phyloP scores from a whole-genome alignment of 345 rosid genomes.

The Dovyalis caffra region DNA sequence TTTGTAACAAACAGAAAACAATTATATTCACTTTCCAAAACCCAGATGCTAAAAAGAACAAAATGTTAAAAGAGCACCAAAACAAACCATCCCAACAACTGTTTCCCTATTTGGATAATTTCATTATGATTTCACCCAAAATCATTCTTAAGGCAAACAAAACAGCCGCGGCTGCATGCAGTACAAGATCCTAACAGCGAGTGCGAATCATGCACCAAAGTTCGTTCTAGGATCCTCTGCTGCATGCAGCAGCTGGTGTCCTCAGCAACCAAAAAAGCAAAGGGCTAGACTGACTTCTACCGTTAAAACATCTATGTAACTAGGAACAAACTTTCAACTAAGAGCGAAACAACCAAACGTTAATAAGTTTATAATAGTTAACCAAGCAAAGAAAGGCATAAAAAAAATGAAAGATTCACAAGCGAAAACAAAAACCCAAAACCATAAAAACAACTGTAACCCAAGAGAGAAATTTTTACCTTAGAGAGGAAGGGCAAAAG shows the following conservation, averaged over 20 bases:
- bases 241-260: too few species aligned
- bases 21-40: too few species aligned
- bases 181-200: neutral
- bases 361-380: neutral
- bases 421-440: neutral
- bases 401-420: neutral
- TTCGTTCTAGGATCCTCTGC: too few species aligned
- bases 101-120: neutral
- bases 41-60: too few species aligned
- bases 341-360: neutral
- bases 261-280: neutral
- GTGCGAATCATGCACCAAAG: too few species aligned
- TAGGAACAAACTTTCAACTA: neutral
- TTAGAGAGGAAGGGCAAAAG: constrained; percentile 88
- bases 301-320: neutral
- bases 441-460: neutral
- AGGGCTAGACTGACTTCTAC: neutral
- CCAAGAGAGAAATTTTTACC: constrained; percentile 35
- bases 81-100: neutral
- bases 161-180: neutral
- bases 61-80: neutral
- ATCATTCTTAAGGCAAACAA: neutral
- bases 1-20: too few species aligned
- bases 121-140: neutral
- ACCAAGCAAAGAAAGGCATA: neutral